phyloP scores from a whole-genome alignment of 1,139 yeast species.

The Suhomyces kunorum region DNA sequence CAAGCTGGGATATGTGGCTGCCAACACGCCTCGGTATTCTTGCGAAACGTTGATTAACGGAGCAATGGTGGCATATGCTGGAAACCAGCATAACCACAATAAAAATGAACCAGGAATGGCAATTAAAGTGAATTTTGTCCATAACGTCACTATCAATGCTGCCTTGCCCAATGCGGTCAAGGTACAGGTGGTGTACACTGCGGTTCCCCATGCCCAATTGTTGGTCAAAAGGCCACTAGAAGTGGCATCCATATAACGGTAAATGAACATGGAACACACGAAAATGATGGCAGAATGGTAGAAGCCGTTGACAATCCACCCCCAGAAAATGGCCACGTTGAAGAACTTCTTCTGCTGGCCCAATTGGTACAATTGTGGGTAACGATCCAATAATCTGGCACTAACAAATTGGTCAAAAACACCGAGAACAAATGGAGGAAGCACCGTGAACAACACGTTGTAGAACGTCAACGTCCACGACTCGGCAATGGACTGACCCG shows the following conservation, averaged over 20 bases:
- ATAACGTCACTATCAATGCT: slow-evolving; percentile 83
- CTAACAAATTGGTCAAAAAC: slow-evolving; percentile 95
- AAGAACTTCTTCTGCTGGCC: slow-evolving; percentile 90
- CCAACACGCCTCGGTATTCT: slow-evolving; percentile 80
- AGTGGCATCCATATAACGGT: slow-evolving; percentile 65
- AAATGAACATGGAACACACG: slow-evolving; percentile 70
- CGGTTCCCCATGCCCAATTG: slow-evolving; percentile 96
- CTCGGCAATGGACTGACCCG: slow-evolving; percentile 95
- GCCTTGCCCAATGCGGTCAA: slow-evolving; percentile 94
- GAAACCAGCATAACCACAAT: slow-evolving; percentile 84
- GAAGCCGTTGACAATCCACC: slow-evolving; percentile 95
- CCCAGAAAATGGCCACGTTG: slow-evolving; percentile 92
- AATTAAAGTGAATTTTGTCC: slow-evolving; percentile 90
- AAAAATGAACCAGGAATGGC: slow-evolving; percentile 95
- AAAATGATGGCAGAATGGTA: slow-evolving; percentile 88
- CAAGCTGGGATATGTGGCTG: slow-evolving; percentile 73
- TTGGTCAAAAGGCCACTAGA: slow-evolving; percentile 74
- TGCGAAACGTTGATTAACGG: slow-evolving; percentile 80
- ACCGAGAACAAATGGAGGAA: slow-evolving; percentile 96
- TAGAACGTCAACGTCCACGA: slow-evolving; percentile 97
- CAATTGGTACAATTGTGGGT: slow-evolving; percentile 87
- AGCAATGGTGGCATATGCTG: slow-evolving; percentile 82
- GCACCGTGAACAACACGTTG: slow-evolving; percentile 91
- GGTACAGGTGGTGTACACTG: slow-evolving; percentile 83
- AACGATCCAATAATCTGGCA: slow-evolving; percentile 83